Evolutionary conservation across 495 filamentous ascomycete species (phyloP).

Genomic region (Trichoderma parareesei): DNA sequence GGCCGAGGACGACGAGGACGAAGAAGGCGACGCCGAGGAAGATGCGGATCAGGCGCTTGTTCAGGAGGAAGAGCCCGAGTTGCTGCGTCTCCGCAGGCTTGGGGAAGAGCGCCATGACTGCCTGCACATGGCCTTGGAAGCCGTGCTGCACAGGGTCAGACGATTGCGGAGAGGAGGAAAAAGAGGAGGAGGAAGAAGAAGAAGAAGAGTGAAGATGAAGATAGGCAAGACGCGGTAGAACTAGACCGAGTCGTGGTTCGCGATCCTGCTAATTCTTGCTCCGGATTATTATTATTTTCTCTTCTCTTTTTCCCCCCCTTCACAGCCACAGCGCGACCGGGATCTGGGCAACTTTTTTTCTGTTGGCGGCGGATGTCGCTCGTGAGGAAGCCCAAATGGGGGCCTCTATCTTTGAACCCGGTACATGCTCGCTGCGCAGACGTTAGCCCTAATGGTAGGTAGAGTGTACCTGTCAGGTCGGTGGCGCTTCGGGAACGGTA

Average conservation of each 20-base stretch:
- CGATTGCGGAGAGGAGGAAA: not conserved
- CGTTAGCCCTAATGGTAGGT: not conserved
- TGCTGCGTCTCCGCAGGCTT: slow-evolving; percentile 4
- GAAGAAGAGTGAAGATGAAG: too few relatives aligned
- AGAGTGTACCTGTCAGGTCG: not conserved
- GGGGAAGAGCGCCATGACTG: slow-evolving; percentile 5
- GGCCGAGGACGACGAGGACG: not conserved
- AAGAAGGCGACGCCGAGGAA: not conserved
- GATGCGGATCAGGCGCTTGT: slow-evolving; percentile 9
- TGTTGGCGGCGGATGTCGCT: not conserved
- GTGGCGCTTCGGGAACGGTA: not conserved
- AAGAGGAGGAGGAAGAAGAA: too few relatives aligned
- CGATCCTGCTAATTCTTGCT: too few relatives aligned
- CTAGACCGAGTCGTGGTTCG: not conserved
- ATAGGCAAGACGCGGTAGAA: too few relatives aligned
- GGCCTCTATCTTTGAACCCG: not conserved
- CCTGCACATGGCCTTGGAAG: not conserved
- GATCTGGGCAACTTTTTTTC: not conserved
- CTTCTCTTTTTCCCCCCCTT: not conserved
- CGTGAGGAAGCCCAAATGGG: not conserved
- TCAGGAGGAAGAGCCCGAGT: slow-evolving; percentile 7
- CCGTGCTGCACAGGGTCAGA: not conserved
- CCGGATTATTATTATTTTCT: too few relatives aligned
- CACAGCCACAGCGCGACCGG: slow-evolving; percentile 1
- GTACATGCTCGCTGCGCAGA: not conserved